Base-by-base conservation (phyloP, 345 rosid genomes). In the Bruguiera gymnorhiza region DNA sequence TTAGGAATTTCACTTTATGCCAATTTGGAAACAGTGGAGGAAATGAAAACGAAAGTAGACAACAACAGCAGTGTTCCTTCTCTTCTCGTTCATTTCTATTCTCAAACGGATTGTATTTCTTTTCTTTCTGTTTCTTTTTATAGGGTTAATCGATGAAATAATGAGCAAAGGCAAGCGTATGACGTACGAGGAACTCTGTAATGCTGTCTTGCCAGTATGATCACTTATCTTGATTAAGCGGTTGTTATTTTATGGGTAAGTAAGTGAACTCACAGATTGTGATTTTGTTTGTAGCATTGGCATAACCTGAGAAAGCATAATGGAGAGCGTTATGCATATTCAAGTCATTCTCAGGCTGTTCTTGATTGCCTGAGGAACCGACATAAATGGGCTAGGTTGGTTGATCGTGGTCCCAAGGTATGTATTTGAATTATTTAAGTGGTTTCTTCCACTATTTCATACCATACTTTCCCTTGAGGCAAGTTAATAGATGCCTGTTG, bases 321-420 rank as follows among this genome's bases (percentile, higher is more conserved):
- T 69, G 99, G 99, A 60, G 99, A 90, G 72, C 90, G 97, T 24
- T 96, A 92, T 79, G 99, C 99, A 15, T 96, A 96, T 86, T 88
- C 98, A 34, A 92, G 93, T 81, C 99, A 84, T 81, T 89, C 94
- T 68, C 99, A 96, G 73, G 99, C 99, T 70, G 99, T 92, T 85
- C 97, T 96, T 60, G 99, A 96, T 81, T 96, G 98, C 79, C 84
- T 96, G 74, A 83, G 99, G 69, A 96, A 92, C 72, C 86, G 98
- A 74, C 96, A 88, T 62, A 98, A 96, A 76, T 96, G 99, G 98
- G 91, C 98, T 83, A 89, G 74, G 68, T 82, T 96, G 81, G 96
- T 96, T 73, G 98, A 96, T 82, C 98, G 98, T 73, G 99, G 97
- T 72, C 99, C 99, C 72, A 96, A 96, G 96, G 99, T 96, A 73